phyloP scores from a whole-genome alignment of 1,284 basidiomycete genomes.

The Puccinia triticina region DNA sequence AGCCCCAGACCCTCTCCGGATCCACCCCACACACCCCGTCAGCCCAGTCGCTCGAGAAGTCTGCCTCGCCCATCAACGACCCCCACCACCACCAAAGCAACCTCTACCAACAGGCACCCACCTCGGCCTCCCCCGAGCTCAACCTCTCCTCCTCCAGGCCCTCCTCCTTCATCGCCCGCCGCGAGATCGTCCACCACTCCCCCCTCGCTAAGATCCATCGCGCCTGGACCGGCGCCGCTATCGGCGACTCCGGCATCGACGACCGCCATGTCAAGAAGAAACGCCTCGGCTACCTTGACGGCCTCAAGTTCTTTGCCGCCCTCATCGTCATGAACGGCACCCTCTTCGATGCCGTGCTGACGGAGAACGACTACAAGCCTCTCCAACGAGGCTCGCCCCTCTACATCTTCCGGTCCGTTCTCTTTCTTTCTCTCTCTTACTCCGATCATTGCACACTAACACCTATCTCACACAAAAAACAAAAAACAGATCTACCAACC shows the following conservation, averaged over 20 bases:
- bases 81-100: conserved; percentile 23
- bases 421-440: background rate
- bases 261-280: conserved; percentile 50
- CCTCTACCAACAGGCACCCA: conserved; percentile 22
- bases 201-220: conserved; percentile 34
- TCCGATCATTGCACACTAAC: background rate
- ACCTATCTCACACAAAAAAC: background rate
- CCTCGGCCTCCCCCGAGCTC: conserved; percentile 16
- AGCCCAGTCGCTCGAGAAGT: conserved; percentile 9
- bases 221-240: conserved; percentile 43
- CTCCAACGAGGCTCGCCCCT: conserved; percentile 58
- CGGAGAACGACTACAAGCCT: conserved; percentile 55
- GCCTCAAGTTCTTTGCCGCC: conserved; percentile 59
- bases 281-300: conserved; percentile 59
- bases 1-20: conserved; percentile 8
- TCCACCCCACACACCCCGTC: conserved; percentile 15
- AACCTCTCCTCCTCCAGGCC: conserved; percentile 18
- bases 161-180: conserved; percentile 7
- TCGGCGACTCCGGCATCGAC: conserved; percentile 43
- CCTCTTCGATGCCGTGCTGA: conserved; percentile 57
- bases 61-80: background rate
- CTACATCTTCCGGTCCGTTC: conserved; percentile 56
- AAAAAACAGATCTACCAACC: conserved; percentile 56
- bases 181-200: conserved; percentile 20
- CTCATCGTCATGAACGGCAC: conserved; percentile 59